A percentile compares a stretch with the other conserved stretches of the same genome.
Conservation (phyloP, 2,329 filamentous ascomycete species). For the Aspergillus tamarii region DNA sequence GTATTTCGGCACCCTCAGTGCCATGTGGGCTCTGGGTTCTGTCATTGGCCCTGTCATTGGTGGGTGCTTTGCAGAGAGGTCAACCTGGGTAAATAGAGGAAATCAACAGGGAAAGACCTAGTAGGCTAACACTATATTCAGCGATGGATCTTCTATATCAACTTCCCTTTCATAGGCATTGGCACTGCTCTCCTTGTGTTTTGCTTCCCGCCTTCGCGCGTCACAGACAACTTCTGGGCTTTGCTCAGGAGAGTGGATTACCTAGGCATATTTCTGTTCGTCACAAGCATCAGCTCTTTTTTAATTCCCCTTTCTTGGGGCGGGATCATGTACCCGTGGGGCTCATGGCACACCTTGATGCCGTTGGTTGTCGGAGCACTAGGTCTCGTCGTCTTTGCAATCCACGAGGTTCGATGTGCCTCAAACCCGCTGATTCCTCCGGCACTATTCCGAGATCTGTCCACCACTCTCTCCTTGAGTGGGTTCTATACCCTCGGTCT, state of each 20-base stretch:
- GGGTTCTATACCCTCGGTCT: no score
- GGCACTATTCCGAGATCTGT: background rate
- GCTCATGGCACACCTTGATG: background rate
- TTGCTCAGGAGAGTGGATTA: background rate
- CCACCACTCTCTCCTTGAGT: background rate
- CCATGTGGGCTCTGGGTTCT: constrained; percentile 45
- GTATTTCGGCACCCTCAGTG: constrained; percentile 45
- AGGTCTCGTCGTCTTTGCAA: background rate
- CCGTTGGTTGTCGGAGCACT: background rate
- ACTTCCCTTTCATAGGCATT: constrained; percentile 39
- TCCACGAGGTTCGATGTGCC: background rate
- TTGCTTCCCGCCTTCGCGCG: background rate
- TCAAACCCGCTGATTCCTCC: background rate
- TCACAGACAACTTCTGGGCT: background rate
- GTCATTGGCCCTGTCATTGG: constrained; percentile 47
- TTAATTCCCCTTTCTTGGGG: background rate
- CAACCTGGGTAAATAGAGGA: background rate
- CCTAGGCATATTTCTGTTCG: background rate
- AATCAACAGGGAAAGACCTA: no score
- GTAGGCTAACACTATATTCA: background rate
- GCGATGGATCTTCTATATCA: constrained; percentile 45
- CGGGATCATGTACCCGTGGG: background rate
- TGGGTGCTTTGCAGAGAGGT: constrained; percentile 35
- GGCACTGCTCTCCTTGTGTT: constrained; percentile 18
- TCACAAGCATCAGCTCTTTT: background rate